Percentiles rank a stretch among this genome's conserved stretches.
These are phyloP conservation scores for Botrytis deweyae DNA, from an alignment of 2,329 filamentous ascomycete species.

Conservation along the genomic window DNA sequence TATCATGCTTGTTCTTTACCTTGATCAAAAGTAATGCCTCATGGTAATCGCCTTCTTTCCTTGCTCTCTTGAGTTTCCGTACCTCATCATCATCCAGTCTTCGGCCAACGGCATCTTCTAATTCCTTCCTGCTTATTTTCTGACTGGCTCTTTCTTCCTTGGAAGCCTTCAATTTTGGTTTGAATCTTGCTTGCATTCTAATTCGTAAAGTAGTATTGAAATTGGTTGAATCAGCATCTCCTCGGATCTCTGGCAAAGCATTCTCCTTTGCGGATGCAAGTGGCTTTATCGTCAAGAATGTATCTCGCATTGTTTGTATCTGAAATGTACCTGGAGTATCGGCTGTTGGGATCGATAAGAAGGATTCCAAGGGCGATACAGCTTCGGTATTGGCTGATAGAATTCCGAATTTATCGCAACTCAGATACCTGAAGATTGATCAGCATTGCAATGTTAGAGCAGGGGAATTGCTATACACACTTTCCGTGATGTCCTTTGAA, in stretches of 20 bases:
- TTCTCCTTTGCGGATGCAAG: conserved; percentile 48
- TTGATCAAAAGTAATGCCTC: conserved; percentile 83
- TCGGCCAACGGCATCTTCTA: conserved; percentile 78
- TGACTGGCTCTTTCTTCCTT: conserved; percentile 82
- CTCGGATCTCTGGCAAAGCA: conserved; percentile 64
- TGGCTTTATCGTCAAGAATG: conserved; percentile 64
- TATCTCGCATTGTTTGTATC: conserved; percentile 70
- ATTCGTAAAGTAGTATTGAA: conserved; percentile 75
- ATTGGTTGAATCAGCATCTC: conserved; percentile 66
- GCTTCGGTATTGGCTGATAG: conserved; percentile 77
- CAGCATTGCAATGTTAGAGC: background rate
- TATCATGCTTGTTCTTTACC: conserved; percentile 91
- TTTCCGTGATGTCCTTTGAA: conserved; percentile 90
- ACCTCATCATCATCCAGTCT: conserved; percentile 83
- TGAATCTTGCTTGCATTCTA: conserved; percentile 94
- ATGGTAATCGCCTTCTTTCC: conserved; percentile 85
- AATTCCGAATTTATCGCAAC: conserved; percentile 79
- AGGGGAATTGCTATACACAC: conserved; percentile 46
- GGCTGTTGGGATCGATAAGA: conserved; percentile 62
- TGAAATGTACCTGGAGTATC: conserved; percentile 71
- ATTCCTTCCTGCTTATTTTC: conserved; percentile 81
- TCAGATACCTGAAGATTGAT: conserved; percentile 63
- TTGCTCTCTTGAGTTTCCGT: conserved; percentile 74
- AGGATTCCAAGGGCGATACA: conserved; percentile 80
- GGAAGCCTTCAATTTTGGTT: conserved; percentile 73